These are phyloP conservation scores for Claviceps lovelessii DNA, from an alignment of 2,329 filamentous ascomycete species.

Conservation along the genomic window DNA sequence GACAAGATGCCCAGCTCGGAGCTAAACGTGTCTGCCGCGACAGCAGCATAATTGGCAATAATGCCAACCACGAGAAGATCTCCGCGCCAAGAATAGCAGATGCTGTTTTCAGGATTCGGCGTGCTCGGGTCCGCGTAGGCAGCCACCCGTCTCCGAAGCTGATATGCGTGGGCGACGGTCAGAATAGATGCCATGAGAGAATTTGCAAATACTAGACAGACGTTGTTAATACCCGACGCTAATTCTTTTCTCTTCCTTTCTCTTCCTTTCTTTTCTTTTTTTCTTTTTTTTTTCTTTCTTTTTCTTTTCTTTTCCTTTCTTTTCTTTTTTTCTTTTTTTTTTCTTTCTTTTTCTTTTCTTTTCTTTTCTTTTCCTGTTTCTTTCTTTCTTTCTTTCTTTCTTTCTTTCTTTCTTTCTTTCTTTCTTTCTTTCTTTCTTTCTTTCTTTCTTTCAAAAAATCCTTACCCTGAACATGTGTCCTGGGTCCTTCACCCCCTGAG, in stretches of 20 bases:
- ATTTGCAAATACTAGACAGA: slow-evolving; percentile 60
- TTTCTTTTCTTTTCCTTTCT: not conserved
- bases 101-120: slow-evolving; percentile 23
- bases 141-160: slow-evolving; percentile 35
- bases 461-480: slow-evolving; percentile 66
- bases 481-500: slow-evolving; percentile 63
- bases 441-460: not conserved
- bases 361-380: no score
- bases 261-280: not conserved
- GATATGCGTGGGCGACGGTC: slow-evolving; percentile 43
- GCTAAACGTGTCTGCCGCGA: slow-evolving; percentile 85
- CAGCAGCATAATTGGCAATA: slow-evolving; percentile 76
- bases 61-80: slow-evolving; percentile 51
- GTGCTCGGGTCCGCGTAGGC: slow-evolving; percentile 21
- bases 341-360: not conserved
- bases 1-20: slow-evolving; percentile 91
- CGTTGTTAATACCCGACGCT: not conserved
- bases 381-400: not conserved
- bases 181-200: slow-evolving; percentile 62
- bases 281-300: not conserved
- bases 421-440: not conserved
- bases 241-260: not conserved
- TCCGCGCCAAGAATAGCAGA: slow-evolving; percentile 47
- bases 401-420: not conserved
- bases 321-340: not conserved